These are phyloP conservation scores for Pythium phragmitis DNA, from an alignment of 352 stramenopile genomes.

Conservation along the genomic window DNA sequence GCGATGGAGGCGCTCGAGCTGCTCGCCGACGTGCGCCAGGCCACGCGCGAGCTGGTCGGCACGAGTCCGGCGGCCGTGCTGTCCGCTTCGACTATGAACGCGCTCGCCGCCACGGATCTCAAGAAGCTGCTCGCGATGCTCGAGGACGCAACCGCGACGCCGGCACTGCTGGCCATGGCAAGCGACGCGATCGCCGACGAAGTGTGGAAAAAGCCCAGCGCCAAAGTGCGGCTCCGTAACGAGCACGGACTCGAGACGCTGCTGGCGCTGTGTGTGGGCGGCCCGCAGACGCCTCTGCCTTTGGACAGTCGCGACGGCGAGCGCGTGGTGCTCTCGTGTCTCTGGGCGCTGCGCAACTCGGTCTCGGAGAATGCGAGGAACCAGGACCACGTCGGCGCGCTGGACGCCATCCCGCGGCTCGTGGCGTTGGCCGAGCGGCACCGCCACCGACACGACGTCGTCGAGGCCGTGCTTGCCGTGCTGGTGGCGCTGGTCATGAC, in stretches of 20 bases:
- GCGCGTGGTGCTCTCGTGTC: constrained; percentile 50
- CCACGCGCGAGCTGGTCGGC: constrained; percentile 40
- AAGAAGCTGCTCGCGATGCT: constrained; percentile 73
- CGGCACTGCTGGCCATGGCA: constrained; percentile 62
- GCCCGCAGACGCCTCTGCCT: constrained; percentile 8
- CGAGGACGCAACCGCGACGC: constrained; percentile 37
- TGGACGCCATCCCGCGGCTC: constrained; percentile 50
- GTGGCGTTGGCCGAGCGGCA: constrained; percentile 45
- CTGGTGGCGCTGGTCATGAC: constrained; percentile 54
- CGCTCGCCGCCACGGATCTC: constrained; percentile 50
- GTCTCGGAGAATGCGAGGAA: constrained; percentile 57
- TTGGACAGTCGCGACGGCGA: constrained; percentile 1
- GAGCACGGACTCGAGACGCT: constrained; percentile 67
- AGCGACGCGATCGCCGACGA: constrained; percentile 80
- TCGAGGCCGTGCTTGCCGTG: constrained; percentile 55
- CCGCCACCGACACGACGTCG: constrained; percentile 46
- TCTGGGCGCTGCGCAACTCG: constrained; percentile 68
- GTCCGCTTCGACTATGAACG: constrained; percentile 19
- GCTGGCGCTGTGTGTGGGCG: constrained; percentile 43
- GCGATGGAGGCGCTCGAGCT: constrained; percentile 74
- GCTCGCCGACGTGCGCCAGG: constrained; percentile 62
- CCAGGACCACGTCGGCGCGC: constrained; percentile 56
- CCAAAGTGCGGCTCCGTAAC: constrained; percentile 61
- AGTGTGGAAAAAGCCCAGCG: constrained; percentile 61
- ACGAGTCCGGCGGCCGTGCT: constrained; percentile 13